These are phyloP conservation scores for Tolypocladium paradoxum DNA, from an alignment of 2,329 filamentous ascomycete genomes.

Conservation along the genomic window DNA sequence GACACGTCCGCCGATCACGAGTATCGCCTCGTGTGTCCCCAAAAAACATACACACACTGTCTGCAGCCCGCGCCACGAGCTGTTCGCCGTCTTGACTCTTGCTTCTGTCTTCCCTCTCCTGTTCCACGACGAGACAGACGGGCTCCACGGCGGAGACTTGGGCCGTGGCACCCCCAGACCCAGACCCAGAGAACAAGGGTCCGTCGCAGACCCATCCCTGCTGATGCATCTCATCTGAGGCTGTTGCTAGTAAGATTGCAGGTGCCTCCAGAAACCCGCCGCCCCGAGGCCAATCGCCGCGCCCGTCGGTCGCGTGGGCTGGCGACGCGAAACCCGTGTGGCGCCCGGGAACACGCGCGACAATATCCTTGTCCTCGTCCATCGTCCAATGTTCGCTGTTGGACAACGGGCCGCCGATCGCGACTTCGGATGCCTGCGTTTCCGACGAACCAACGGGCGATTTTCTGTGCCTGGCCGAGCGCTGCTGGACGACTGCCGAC, in stretches of 20 bases:
- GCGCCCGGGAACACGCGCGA: not conserved
- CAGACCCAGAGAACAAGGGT: not conserved
- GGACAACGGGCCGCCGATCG: no score
- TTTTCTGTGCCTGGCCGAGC: not conserved
- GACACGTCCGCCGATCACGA: not conserved
- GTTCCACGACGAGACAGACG: not conserved
- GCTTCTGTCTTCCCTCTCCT: not conserved
- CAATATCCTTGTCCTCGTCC: not conserved
- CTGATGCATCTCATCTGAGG: not conserved
- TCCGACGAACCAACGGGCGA: not conserved
- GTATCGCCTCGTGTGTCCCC: no score
- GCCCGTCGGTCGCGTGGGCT: not conserved
- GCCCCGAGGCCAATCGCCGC: not conserved
- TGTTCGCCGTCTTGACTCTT: not conserved
- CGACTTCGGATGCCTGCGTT: not conserved
- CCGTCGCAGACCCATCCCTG: not conserved
- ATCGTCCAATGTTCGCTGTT: no score
- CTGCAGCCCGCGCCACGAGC: not conserved
- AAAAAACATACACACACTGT: no score
- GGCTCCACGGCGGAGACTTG: not conserved
- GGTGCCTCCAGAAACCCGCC: not conserved
- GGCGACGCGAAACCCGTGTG: not conserved
- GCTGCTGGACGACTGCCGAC: not conserved
- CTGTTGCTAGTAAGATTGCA: not conserved
- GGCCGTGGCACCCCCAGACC: not conserved